Conservation (phyloP, 2,329 filamentous ascomycete genomes). For the Coniosporium tulheliwenetii region DNA sequence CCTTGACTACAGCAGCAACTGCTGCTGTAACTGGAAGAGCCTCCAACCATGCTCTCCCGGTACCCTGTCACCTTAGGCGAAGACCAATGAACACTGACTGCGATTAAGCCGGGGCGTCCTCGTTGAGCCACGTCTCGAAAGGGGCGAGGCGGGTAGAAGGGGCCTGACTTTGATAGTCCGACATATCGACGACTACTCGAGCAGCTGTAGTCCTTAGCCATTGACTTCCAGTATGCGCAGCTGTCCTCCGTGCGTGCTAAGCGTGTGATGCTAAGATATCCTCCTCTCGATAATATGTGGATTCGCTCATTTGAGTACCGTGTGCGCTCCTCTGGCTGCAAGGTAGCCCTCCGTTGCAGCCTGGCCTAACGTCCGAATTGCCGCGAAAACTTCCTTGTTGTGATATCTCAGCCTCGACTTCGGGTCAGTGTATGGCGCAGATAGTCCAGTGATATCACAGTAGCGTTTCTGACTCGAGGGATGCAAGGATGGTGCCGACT, state of each 20-base stretch:
- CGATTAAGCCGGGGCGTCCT: constrained; percentile 99
- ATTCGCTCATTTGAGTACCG: constrained; percentile 62
- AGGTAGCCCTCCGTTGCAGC: constrained; percentile 77
- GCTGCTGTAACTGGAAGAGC: constrained; percentile 42
- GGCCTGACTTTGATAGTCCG: constrained; percentile 90
- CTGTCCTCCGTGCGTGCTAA: neutral
- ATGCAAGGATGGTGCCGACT: constrained; percentile 75
- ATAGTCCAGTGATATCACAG: constrained; percentile 87
- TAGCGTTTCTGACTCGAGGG: constrained; percentile 71
- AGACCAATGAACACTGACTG: constrained; percentile 52
- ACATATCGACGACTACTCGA: constrained; percentile 31
- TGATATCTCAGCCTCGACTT: constrained; percentile 91
- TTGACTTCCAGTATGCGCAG: neutral
- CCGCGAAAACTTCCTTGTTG: constrained; percentile 77
- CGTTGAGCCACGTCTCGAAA: constrained; percentile 67
- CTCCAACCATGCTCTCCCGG: constrained; percentile 56
- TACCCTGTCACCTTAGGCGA: constrained; percentile 63
- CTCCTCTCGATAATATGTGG: too few relatives aligned
- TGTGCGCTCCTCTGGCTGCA: constrained; percentile 81
- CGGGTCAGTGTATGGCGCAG: constrained; percentile 84
- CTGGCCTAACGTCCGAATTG: constrained; percentile 67
- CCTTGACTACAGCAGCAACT: constrained; percentile 36
- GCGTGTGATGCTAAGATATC: too few relatives aligned
- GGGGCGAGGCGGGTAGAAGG: constrained; percentile 70
- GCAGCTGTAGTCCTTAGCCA: too few relatives aligned